Evolutionary conservation across 495 filamentous ascomycete species (phyloP).

Genomic region (Lepidopterella palustris): DNA sequence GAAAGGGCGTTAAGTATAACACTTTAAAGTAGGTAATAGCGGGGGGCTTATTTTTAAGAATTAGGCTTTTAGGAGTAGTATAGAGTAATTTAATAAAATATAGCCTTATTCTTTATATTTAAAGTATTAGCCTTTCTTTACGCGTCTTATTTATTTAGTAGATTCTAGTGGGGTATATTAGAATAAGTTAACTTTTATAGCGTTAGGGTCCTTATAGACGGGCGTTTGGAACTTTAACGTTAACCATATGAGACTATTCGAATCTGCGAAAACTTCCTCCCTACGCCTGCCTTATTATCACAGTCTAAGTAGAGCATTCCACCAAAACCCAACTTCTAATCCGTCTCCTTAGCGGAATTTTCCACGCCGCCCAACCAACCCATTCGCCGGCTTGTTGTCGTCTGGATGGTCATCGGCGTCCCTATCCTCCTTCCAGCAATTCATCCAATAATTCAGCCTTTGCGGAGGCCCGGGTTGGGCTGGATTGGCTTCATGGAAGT

Average conservation of each 20-base stretch:
- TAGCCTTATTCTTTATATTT: too few relatives aligned
- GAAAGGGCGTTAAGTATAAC: too few relatives aligned
- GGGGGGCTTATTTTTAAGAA: too few relatives aligned
- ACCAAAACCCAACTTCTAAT: not conserved
- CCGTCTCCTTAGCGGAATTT: not conserved
- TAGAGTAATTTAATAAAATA: too few relatives aligned
- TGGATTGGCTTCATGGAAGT: slow-evolving; percentile 5
- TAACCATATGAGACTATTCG: not conserved
- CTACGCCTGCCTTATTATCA: not conserved
- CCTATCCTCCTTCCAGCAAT: slow-evolving; percentile 9
- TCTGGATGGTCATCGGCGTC: slow-evolving; percentile 2
- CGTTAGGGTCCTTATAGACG: too few relatives aligned
- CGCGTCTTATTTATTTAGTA: too few relatives aligned
- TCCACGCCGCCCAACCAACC: not conserved
- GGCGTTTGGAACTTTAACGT: too few relatives aligned
- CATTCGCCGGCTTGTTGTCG: slow-evolving; percentile 1
- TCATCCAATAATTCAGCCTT: slow-evolving; percentile 2
- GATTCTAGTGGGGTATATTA: too few relatives aligned
- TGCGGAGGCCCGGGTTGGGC: slow-evolving; percentile 1
- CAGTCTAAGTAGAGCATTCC: not conserved
- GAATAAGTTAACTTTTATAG: too few relatives aligned
- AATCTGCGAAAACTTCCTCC: not conserved
- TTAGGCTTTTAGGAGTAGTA: too few relatives aligned
- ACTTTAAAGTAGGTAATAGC: too few relatives aligned
- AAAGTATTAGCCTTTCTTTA: too few relatives aligned